Evolutionary conservation across 331 rosid species (phyloP).

Genomic region (Rosa hybrid): DNA sequence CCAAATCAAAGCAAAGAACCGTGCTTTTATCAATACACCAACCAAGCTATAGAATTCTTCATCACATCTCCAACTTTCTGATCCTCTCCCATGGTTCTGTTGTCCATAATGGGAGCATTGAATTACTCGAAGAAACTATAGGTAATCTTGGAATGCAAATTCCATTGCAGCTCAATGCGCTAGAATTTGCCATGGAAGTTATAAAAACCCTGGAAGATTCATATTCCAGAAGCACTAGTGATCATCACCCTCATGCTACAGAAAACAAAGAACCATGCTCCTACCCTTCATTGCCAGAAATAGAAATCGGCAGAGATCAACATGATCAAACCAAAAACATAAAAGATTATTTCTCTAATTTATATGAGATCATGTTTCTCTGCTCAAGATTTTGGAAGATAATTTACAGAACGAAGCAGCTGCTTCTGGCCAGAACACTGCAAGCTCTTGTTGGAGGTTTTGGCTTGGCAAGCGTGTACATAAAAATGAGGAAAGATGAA

Average conservation of each 20-base stretch:
- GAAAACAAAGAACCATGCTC: conserved; percentile 11
- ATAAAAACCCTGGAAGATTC: conserved; percentile 48
- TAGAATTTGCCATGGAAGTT: conserved; percentile 86
- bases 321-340: conserved; percentile 13
- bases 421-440: conserved; percentile 74
- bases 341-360: conserved; percentile 24
- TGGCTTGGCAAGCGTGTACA: conserved; percentile 72
- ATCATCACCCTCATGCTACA: conserved; percentile 9
- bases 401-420: conserved; percentile 82
- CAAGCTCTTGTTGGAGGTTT: conserved; percentile 91
- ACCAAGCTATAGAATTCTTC: conserved; percentile 80
- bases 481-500: conserved; percentile 64
- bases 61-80: conserved; percentile 62
- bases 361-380: conserved; percentile 63
- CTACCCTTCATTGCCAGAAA: conserved; percentile 39
- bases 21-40: conserved; percentile 82
- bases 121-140: conserved; percentile 58
- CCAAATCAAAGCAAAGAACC: conserved; percentile 52
- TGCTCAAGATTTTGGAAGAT: conserved; percentile 71
- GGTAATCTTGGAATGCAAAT: conserved; percentile 50
- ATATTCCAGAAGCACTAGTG: conserved; percentile 24
- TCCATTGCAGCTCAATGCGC: conserved; percentile 66
- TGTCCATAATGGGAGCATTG: conserved; percentile 66
- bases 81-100: conserved; percentile 71
- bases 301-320: conserved; percentile 29